Evolutionary conservation across 225 moss, liverwort and hornwort genomes (phyloP).

Genomic region (Pseudoscleropodium purum): DNA sequence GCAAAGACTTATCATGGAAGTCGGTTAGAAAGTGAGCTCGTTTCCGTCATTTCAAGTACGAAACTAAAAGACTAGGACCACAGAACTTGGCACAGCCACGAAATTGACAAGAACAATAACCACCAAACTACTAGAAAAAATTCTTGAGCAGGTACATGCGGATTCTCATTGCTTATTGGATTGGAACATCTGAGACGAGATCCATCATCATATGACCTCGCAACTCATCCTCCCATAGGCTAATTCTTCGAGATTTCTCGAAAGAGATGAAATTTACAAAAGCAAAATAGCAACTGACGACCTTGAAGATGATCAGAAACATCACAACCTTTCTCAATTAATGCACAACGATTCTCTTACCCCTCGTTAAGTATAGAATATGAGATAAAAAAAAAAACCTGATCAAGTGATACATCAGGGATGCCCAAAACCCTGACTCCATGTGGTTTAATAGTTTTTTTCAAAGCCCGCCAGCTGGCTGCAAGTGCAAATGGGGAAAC

Average conservation of each 20-base stretch:
- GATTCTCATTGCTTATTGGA: neutral
- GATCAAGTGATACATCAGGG: conserved; percentile 68
- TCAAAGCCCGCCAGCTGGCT: conserved; percentile 74
- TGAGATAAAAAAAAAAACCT: conserved; percentile 15
- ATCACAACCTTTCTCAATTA: neutral
- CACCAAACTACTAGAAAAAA: neutral
- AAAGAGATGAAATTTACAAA: neutral
- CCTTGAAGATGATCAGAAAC: neutral
- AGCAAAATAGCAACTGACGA: neutral
- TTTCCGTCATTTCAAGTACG: neutral
- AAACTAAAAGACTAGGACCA: neutral
- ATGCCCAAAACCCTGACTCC: conserved; percentile 63
- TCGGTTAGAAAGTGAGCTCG: neutral
- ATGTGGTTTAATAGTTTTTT: conserved; percentile 57
- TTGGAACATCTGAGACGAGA: neutral
- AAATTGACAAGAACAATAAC: neutral
- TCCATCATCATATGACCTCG: neutral
- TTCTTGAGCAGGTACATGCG: neutral
- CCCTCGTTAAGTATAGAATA: neutral
- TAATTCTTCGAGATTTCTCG: neutral
- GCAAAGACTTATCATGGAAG: neutral
- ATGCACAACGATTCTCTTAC: neutral
- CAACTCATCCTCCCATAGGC: neutral
- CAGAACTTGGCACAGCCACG: neutral
- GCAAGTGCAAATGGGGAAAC: conserved; percentile 85